Percentiles rank a stretch among this genome's conserved stretches.
Conservation (phyloP, 2,329 filamentous ascomycete genomes). For the Colletotrichum cereale region DNA sequence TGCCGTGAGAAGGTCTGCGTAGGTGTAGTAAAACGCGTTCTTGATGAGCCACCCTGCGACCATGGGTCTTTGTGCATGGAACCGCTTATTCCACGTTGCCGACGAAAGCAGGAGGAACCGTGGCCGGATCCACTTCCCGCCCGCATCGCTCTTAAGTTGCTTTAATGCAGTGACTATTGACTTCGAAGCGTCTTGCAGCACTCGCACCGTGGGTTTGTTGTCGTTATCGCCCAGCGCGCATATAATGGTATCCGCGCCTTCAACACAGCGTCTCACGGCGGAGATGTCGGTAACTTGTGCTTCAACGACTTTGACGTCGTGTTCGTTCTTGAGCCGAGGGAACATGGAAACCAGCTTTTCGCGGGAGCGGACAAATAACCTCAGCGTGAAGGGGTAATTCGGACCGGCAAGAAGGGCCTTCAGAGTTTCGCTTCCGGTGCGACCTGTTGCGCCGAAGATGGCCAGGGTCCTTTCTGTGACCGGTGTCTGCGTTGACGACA, state of each 20-base stretch:
- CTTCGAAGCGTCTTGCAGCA: conserved; percentile 11
- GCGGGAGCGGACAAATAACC: conserved; percentile 26
- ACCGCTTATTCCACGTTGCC: conserved; percentile 28
- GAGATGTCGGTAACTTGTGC: conserved; percentile 30
- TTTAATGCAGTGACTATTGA: conserved; percentile 18
- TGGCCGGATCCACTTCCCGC: conserved; percentile 4
- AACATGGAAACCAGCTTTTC: conserved; percentile 15
- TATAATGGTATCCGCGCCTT: conserved; percentile 28
- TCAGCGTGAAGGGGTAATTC: not conserved
- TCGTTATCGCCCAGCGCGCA: conserved; percentile 34
- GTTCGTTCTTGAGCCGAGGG: not conserved
- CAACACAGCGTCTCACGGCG: not conserved
- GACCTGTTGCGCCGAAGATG: conserved; percentile 35
- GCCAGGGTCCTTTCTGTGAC: conserved; percentile 7
- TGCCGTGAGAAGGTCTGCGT: conserved; percentile 28
- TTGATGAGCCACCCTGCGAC: conserved; percentile 13
- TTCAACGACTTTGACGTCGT: conserved; percentile 16
- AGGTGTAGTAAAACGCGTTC: conserved; percentile 33
- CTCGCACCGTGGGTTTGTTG: conserved; percentile 16
- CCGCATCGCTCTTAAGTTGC: not conserved
- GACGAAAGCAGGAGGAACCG: conserved; percentile 25
- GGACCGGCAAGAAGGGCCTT: conserved; percentile 23
- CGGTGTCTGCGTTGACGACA: not conserved
- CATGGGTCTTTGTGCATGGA: not conserved
- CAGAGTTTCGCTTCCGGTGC: conserved; percentile 31